A percentile compares a stretch with the other conserved stretches of the same genome.
phyloP scores from a whole-genome alignment of 2,329 filamentous ascomycete species.

The Rhinocladiella mackenziei region DNA sequence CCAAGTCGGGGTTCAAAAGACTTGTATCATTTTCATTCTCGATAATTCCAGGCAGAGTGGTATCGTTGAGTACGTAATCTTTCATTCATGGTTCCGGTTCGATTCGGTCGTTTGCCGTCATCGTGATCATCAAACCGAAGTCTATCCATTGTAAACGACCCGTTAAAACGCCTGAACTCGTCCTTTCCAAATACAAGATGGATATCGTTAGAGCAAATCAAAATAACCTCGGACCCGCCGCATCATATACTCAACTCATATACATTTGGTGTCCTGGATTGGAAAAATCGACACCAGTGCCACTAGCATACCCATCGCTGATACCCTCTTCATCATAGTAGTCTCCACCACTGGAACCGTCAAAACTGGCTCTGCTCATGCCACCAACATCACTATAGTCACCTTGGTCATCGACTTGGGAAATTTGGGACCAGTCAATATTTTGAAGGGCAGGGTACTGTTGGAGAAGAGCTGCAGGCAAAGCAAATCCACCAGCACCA shows the following conservation, averaged over 20 bases:
- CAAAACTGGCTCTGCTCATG: conserved; percentile 77
- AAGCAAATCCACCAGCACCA: conserved; percentile 57
- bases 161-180: conserved; percentile 2
- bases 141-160: conserved; percentile 8
- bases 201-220: conserved; percentile 1
- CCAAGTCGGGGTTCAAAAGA: not conserved
- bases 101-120: conserved; percentile 1
- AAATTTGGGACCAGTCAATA: conserved; percentile 77
- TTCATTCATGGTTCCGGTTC: not conserved
- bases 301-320: conserved; percentile 35
- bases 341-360: conserved; percentile 66
- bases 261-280: conserved; percentile 21
- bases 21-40: not conserved
- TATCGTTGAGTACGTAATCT: not conserved
- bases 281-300: conserved; percentile 27
- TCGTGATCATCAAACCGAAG: not conserved
- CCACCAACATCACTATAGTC: conserved; percentile 62
- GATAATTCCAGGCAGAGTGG: conserved; percentile 3
- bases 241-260: conserved; percentile 12
- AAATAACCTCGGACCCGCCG: conserved; percentile 2
- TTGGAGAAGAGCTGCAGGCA: conserved; percentile 83
- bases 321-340: conserved; percentile 65
- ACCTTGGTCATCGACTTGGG: conserved; percentile 59
- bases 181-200: too few relatives aligned
- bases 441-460: conserved; percentile 92